These are phyloP conservation scores for Brassica carinata DNA, from an alignment of 345 rosid genomes.

Conservation along the genomic window DNA sequence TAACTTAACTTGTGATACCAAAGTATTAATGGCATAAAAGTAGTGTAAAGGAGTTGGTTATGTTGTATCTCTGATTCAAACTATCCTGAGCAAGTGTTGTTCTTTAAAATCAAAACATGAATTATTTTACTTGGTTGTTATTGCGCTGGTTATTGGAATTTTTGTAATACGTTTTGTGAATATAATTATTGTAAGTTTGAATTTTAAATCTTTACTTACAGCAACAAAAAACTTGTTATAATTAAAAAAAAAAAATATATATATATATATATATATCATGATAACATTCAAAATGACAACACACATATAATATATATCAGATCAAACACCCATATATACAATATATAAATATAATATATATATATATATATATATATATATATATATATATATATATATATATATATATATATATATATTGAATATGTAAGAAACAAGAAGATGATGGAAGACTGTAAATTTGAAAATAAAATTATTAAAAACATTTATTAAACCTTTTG, in stretches of 20 bases:
- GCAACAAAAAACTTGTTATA: not conserved
- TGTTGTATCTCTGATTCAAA: too few species aligned
- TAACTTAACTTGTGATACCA: not conserved
- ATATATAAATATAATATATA: too few species aligned
- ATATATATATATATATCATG: not conserved
- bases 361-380: too few species aligned
- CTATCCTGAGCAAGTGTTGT: too few species aligned
- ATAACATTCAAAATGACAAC: not conserved
- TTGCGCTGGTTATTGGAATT: not conserved
- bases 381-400: too few species aligned
- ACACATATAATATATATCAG: not conserved
- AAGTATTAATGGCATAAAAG: too few species aligned
- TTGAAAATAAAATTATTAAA: not conserved
- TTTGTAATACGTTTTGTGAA: not conserved
- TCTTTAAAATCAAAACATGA: not conserved
- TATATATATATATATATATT: too few species aligned
- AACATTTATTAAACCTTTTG: not conserved
- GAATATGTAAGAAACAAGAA: not conserved
- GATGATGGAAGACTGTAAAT: not conserved
- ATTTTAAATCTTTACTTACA: too few species aligned
- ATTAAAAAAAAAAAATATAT: too few species aligned
- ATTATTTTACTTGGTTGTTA: too few species aligned
- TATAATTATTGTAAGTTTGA: not conserved
- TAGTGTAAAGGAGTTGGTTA: too few species aligned
- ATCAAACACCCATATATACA: not conserved